Evolutionary conservation across 2,329 filamentous ascomycete species (phyloP).

Genomic region (Xylaria sp.): DNA sequence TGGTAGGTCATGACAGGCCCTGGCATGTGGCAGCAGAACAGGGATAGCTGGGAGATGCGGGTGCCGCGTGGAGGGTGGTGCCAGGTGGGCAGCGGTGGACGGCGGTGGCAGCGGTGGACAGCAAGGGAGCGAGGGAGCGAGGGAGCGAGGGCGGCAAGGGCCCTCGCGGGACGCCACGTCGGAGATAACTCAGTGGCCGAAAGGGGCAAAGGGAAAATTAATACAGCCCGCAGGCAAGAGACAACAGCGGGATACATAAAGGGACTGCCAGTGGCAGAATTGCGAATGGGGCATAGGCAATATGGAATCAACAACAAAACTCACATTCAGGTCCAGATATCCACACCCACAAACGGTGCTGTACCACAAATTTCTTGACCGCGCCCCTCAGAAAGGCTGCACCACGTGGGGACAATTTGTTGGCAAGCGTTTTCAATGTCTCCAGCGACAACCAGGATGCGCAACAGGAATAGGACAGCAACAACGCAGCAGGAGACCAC

Average conservation of each 20-base stretch:
- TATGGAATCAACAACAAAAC: constrained; percentile 33
- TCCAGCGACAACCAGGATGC: constrained; percentile 30
- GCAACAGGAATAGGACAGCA: constrained; percentile 17
- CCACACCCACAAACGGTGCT: constrained; percentile 31
- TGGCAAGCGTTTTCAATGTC: constrained; percentile 26
- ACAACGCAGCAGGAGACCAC: constrained; percentile 21
- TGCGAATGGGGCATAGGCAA: constrained; percentile 23
- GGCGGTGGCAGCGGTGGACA: too few relatives aligned
- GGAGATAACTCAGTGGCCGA: constrained; percentile 22
- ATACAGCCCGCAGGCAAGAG: not conserved
- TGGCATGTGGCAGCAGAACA: not conserved
- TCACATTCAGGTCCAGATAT: constrained; percentile 29
- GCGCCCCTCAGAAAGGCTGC: constrained; percentile 33
- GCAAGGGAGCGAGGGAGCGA: not conserved
- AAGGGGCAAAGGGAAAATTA: constrained; percentile 13
- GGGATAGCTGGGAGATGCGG: not conserved
- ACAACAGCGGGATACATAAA: constrained; percentile 16
- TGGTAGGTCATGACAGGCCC: not conserved
- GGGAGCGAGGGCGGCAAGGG: not conserved
- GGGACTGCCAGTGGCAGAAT: constrained; percentile 7
- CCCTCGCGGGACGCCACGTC: constrained; percentile 6
- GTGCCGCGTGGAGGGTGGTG: not conserved
- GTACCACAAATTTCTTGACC: constrained; percentile 33
- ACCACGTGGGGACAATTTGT: constrained; percentile 35
- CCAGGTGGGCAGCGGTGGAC: constrained; percentile 4